Conservation (phyloP, 306 rosid genomes). For the Lablab purpureus region DNA sequence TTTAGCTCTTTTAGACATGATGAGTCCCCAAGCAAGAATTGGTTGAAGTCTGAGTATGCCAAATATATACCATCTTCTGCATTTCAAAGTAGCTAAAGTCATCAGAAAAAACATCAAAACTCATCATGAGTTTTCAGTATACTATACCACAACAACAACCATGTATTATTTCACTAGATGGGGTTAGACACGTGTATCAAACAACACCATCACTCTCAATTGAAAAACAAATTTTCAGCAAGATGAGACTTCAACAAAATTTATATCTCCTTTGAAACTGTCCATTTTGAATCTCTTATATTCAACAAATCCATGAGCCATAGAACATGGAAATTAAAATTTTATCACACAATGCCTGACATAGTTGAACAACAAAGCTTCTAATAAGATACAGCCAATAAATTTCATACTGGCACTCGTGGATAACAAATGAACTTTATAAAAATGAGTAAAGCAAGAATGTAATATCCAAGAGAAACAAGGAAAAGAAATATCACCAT, state of each 20-base stretch:
- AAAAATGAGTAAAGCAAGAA: neutral
- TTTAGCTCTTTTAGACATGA: constrained; percentile 86
- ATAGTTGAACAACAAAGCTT: constrained; percentile 8
- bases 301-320: constrained; percentile 34
- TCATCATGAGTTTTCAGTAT: constrained; percentile 19
- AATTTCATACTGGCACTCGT: constrained; percentile 1
- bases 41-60: constrained; percentile 87
- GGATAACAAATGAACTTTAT: neutral
- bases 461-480: neutral
- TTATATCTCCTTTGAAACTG: neutral
- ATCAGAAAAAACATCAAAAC: constrained; percentile 40
- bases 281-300: constrained; percentile 19
- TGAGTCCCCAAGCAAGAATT: constrained; percentile 87
- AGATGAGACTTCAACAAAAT: neutral
- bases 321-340: constrained; percentile 21
- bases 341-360: neutral
- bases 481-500: constrained; percentile 59
- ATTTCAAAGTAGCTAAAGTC: constrained; percentile 45
- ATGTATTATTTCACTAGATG: neutral
- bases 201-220: neutral
- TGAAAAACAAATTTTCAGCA: constrained; percentile 26
- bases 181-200: constrained; percentile 7
- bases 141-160: constrained; percentile 8
- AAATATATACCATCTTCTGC: constrained; percentile 94
- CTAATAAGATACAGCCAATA: constrained; percentile 26